These are phyloP conservation scores for Ajuga reptans DNA, from an alignment of 305 asterid genomes.

Conservation along the genomic window DNA sequence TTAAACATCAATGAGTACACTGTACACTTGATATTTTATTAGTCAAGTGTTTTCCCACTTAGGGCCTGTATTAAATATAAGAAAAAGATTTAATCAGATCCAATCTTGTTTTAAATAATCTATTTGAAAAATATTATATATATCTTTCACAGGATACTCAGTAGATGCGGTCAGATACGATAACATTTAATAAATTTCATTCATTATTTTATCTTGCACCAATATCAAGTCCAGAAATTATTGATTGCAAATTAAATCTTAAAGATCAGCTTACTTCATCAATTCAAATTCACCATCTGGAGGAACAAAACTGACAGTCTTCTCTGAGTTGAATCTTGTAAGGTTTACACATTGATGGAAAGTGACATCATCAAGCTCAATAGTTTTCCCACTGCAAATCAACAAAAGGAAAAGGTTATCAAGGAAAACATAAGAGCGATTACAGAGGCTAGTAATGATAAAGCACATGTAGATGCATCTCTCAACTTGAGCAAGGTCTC, in stretches of 20 bases:
- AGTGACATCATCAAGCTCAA: constrained; percentile 98
- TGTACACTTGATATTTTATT: not conserved
- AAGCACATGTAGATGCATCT: not conserved
- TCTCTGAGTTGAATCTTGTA: constrained; percentile 95
- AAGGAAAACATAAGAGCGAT: not conserved
- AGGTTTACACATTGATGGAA: constrained; percentile 99
- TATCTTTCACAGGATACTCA: constrained; percentile 2
- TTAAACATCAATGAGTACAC: not conserved
- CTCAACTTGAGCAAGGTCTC: not conserved
- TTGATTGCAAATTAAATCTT: not conserved
- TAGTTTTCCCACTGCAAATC: constrained; percentile 85
- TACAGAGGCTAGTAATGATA: constrained; percentile 17
- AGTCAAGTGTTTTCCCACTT: not conserved
- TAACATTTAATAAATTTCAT: not conserved
- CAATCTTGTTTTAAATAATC: not conserved
- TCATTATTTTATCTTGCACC: not conserved
- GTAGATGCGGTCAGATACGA: constrained; percentile 6
- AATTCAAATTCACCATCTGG: constrained; percentile 99
- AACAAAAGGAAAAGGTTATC: constrained; percentile 17
- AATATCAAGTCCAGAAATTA: constrained; percentile 1
- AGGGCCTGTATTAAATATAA: not conserved
- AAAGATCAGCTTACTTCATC: constrained; percentile 77
- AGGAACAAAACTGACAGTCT: constrained; percentile 98
- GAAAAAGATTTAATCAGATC: not conserved
- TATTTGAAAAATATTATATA: not conserved